A percentile compares a stretch with the other conserved stretches of the same genome.
Conservation (phyloP, 2,329 filamentous ascomycete genomes). For the Geoglossum cookeanum region DNA sequence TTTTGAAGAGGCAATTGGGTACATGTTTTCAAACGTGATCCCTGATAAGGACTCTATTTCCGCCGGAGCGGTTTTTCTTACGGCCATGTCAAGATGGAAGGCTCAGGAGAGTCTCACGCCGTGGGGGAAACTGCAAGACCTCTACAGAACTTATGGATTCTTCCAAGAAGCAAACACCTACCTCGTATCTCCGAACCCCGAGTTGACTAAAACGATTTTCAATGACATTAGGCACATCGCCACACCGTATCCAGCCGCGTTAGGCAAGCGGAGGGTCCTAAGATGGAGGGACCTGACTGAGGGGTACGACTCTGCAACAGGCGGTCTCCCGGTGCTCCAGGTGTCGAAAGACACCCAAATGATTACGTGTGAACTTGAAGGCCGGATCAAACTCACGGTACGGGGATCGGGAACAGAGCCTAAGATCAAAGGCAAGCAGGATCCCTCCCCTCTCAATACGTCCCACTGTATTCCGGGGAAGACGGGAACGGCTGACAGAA, state of each 20-base stretch:
- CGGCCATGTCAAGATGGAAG: constrained; percentile 31
- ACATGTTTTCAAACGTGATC: constrained; percentile 43
- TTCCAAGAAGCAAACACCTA: constrained; percentile 47
- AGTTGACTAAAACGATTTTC: constrained; percentile 34
- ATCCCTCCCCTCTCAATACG: background rate
- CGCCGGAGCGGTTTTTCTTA: constrained; percentile 39
- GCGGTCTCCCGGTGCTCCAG: constrained; percentile 34
- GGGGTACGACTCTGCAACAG: constrained; percentile 35
- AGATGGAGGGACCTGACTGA: constrained; percentile 43
- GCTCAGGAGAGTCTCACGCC: constrained; percentile 34
- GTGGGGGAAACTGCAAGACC: constrained; percentile 33
- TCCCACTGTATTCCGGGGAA: background rate
- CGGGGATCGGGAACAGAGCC: constrained; percentile 45
- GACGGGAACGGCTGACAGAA: background rate
- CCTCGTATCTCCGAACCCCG: constrained; percentile 36
- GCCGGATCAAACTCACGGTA: constrained; percentile 36
- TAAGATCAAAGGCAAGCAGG: constrained; percentile 36
- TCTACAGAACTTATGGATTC: constrained; percentile 38
- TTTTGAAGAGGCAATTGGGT: constrained; percentile 47
- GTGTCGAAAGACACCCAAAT: constrained; percentile 39
- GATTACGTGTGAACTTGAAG: constrained; percentile 41
- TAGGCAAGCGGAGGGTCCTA: constrained; percentile 33
- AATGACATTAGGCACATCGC: constrained; percentile 22
- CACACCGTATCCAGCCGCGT: constrained; percentile 21
- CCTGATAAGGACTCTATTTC: constrained; percentile 47